Base-by-base conservation (phyloP, 2,329 filamentous ascomycete species). In the Fusarium phyllophilum region DNA sequence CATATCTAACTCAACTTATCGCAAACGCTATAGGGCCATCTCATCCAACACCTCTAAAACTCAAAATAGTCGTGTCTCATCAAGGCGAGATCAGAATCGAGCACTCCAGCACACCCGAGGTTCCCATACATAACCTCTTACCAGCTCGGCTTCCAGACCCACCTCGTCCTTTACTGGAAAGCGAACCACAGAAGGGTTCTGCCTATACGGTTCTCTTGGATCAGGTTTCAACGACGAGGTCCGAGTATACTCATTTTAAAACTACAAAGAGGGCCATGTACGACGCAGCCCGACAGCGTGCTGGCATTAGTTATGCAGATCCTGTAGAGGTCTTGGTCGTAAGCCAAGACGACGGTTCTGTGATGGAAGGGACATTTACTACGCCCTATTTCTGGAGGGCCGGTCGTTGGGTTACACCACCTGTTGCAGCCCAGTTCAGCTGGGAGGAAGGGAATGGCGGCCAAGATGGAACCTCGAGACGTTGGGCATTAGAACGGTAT, bases 281-380 rank as follows among this genome's bases (percentile, higher is more conserved):
- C 81, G 89, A 93, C 51, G 84, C 84, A 6, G 93, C 94, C 3
- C 89, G 95, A 14, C 78, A 83, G 33, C 87, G 93, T 20, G 89
- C 88, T 3, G 84, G 84, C 0, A 89, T 96, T 54, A 79, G 71
- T 48, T 82, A 81, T 14, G 78, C 83, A 1, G 87, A 89, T 42
- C 81, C 83, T 45, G 87, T 88, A 58, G 96, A 98, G 81, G 93
- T 97, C 9, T 85, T 98, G 26, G 82, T 98, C 5, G 87, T 93
- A 72, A 94, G 93, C 77, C 79, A 79, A 1, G 73, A 81, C 9
- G 84, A 89, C 34, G 87, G 87, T 4, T 88, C 91, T 55, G 83
- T 98, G 41, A 97, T 97, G 89, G 96, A 98, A 82, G 94, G 94
- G 14, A 95, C 92, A 69, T 88, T 93, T 22, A 95, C 93, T 2